A percentile compares a stretch with the other conserved stretches of the same genome.
Evolutionary conservation across 202 grass and related monocot genomes (phyloP).

Genomic region (Schoenoplectus triqueter): DNA sequence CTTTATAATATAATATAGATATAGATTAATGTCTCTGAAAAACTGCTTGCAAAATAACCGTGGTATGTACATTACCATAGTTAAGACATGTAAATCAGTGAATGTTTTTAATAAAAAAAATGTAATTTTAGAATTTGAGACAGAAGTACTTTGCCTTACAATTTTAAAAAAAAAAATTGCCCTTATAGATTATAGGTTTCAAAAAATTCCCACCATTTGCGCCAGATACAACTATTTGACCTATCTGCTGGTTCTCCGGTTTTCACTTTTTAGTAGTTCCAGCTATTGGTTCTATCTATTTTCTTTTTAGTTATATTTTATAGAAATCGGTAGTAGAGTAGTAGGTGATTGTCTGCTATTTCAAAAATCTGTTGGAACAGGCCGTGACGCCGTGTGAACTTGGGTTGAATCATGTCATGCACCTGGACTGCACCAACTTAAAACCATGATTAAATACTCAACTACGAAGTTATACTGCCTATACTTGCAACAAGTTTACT

Average conservation of each 20-base stretch:
- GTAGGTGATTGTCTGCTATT: not conserved
- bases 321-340: not conserved
- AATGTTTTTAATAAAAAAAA: too few relatives aligned
- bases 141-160: too few relatives aligned
- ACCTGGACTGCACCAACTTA: slow-evolving; percentile 4
- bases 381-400: not conserved
- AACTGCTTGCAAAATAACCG: too few relatives aligned
- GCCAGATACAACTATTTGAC: not conserved
- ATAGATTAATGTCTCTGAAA: too few relatives aligned
- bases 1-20: too few relatives aligned
- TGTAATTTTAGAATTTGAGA: too few relatives aligned
- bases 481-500: not conserved
- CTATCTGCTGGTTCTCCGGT: not conserved
- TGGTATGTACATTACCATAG: too few relatives aligned
- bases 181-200: not conserved
- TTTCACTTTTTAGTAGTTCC: not conserved
- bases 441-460: not conserved
- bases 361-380: not conserved
- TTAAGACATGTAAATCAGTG: too few relatives aligned
- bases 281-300: not conserved
- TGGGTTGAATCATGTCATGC: not conserved
- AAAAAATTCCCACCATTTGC: not conserved
- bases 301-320: not conserved
- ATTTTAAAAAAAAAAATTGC: not conserved
- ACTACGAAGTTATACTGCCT: not conserved